phyloP scores from a whole-genome alignment of 371 early-diverging fungal species.

The Sporodiniella umbellata region DNA sequence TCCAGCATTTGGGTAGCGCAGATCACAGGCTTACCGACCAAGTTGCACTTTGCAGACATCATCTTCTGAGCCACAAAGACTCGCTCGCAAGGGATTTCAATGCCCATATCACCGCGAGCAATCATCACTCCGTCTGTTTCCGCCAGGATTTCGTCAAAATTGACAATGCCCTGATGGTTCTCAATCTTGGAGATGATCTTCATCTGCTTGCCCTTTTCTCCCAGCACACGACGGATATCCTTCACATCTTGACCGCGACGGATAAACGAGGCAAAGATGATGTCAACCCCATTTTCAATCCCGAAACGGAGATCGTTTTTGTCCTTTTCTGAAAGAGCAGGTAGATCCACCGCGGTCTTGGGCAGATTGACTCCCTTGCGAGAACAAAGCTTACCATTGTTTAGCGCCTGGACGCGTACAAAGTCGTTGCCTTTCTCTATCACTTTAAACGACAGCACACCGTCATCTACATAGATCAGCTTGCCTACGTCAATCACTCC shows the following conservation, averaged over 20 bases:
- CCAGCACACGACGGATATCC: constrained; percentile 77
- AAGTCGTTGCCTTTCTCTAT: constrained; percentile 56
- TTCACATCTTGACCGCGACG: constrained; percentile 84
- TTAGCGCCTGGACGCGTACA: constrained; percentile 67
- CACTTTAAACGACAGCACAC: constrained; percentile 77
- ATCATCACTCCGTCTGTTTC: constrained; percentile 98
- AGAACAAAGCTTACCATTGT: constrained; percentile 66
- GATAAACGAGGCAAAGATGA: constrained; percentile 96
- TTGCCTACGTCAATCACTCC: constrained; percentile 76
- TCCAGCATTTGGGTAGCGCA: constrained; percentile 99
- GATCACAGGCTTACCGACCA: constrained; percentile 91
- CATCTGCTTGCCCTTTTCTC: constrained; percentile 74
- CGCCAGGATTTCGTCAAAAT: constrained; percentile 92
- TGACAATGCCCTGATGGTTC: constrained; percentile 84
- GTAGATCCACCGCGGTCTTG: constrained; percentile 76
- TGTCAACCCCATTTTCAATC: constrained; percentile 88
- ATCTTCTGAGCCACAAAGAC: constrained; percentile 93
- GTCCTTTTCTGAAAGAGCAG: constrained; percentile 92
- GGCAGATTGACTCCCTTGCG: constrained; percentile 89
- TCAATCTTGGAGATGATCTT: constrained; percentile 95
- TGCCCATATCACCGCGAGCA: constrained; percentile 96
- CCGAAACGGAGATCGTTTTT: constrained; percentile 86
- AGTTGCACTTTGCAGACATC: constrained; percentile 93
- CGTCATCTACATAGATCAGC: constrained; percentile 82
- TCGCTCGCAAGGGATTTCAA: constrained; percentile 89